Percentiles rank a stretch among this genome's conserved stretches.
Conservation (phyloP, 305 asterid genomes). For the Fraxinus sp. region DNA sequence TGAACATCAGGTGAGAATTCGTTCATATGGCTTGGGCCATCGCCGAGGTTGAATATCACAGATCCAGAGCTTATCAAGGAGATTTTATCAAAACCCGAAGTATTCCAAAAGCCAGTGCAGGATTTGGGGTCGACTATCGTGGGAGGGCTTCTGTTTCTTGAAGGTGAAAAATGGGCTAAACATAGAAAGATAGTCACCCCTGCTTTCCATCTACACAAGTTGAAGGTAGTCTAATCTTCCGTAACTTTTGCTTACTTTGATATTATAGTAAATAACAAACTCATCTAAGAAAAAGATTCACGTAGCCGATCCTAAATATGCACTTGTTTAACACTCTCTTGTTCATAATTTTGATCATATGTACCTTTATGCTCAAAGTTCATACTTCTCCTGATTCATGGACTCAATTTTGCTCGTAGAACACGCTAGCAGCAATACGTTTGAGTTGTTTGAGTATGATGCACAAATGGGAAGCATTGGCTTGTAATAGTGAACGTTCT, state of each 20-base stretch:
- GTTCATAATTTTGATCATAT: background rate
- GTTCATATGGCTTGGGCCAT: constrained; percentile 44
- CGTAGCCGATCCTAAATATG: background rate
- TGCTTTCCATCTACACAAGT: constrained; percentile 27
- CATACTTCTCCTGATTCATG: background rate
- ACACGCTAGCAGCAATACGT: constrained; percentile 35
- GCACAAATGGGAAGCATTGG: constrained; percentile 40
- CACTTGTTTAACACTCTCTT: background rate
- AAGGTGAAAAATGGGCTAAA: constrained; percentile 35
- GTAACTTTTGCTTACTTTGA: background rate
- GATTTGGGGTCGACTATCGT: constrained; percentile 4
- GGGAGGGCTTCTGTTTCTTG: constrained; percentile 29
- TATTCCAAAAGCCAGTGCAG: constrained; percentile 24
- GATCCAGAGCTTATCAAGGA: constrained; percentile 34
- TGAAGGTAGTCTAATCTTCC: constrained; percentile 24
- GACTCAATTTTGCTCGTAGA: constrained; percentile 19
- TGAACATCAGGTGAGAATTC: constrained; percentile 34
- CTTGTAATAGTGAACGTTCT: constrained; percentile 4
- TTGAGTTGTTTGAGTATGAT: constrained; percentile 37
- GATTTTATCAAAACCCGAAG: constrained; percentile 14
- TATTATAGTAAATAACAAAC: background rate
- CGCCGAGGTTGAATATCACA: constrained; percentile 29
- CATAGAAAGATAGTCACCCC: constrained; percentile 33
- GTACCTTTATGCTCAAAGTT: background rate
- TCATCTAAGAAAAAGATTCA: background rate